These are phyloP conservation scores for Cardiospermum halicacabum DNA, from an alignment of 345 rosid genomes.

Conservation along the genomic window DNA sequence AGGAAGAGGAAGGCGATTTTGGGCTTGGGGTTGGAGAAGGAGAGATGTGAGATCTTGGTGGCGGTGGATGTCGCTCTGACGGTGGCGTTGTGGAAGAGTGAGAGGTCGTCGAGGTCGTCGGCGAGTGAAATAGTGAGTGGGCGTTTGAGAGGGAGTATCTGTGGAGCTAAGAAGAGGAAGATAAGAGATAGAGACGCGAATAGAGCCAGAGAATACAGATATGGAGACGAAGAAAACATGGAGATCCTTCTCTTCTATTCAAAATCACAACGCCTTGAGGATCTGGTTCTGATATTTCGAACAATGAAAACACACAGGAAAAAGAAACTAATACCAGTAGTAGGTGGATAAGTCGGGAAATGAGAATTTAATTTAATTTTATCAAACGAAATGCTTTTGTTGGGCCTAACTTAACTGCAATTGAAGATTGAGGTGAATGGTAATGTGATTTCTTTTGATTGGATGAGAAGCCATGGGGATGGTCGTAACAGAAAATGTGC, in stretches of 20 bases:
- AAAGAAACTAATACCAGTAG: too few relatives aligned
- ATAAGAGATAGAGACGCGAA: slow-evolving; percentile 51
- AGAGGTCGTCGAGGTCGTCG: slow-evolving; percentile 54
- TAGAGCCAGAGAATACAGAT: slow-evolving; percentile 42
- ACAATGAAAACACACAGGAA: too few relatives aligned
- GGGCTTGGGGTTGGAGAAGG: slow-evolving; percentile 38
- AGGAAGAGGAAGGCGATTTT: slow-evolving; percentile 93
- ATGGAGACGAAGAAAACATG: slow-evolving; percentile 52
- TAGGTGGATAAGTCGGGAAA: too few relatives aligned
- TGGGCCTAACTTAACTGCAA: too few relatives aligned
- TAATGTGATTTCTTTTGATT: too few relatives aligned
- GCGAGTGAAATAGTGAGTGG: slow-evolving; percentile 15
- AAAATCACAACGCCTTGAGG: too few relatives aligned
- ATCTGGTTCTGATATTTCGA: too few relatives aligned
- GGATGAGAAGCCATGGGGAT: too few relatives aligned
- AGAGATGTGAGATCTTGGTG: slow-evolving; percentile 32
- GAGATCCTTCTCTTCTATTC: background rate
- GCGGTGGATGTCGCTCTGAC: slow-evolving; percentile 15
- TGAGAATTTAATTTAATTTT: too few relatives aligned
- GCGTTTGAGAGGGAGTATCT: slow-evolving; percentile 21
- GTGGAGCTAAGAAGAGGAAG: slow-evolving; percentile 40
- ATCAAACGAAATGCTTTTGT: too few relatives aligned
- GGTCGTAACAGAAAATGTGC: too few relatives aligned
- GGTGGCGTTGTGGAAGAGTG: slow-evolving; percentile 61
- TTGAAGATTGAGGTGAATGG: too few relatives aligned